Conservation (phyloP, 495 filamentous ascomycete genomes). For the Penicillium pancosmium region DNA sequence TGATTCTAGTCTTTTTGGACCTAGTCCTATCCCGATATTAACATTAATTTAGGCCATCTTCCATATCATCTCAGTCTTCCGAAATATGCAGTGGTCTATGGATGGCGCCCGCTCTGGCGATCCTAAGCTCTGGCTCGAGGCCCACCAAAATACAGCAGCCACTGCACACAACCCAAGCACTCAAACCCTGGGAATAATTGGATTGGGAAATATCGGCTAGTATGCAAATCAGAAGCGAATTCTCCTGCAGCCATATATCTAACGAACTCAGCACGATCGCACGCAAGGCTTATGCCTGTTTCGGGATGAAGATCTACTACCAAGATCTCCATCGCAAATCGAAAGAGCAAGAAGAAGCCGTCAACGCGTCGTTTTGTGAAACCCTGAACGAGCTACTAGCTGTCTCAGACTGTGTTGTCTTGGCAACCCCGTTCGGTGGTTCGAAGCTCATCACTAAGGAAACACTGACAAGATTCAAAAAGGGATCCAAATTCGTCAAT, state of each 20-base stretch:
- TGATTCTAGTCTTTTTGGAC: background rate
- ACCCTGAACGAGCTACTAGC: conserved; percentile 13
- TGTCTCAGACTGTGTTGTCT: conserved; percentile 13
- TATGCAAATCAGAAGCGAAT: background rate
- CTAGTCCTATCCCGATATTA: background rate
- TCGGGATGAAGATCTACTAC: conserved; percentile 23
- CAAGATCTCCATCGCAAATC: conserved; percentile 19
- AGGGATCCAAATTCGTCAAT: conserved; percentile 17
- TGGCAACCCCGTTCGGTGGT: conserved; percentile 21
- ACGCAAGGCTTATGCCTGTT: conserved; percentile 19
- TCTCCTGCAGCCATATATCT: background rate
- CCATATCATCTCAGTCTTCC: conserved; percentile 19
- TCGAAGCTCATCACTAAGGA: conserved; percentile 18
- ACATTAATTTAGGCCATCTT: conserved; percentile 10
- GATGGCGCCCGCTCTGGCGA: conserved; percentile 18
- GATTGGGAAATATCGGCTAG: conserved; percentile 22
- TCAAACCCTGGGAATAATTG: conserved; percentile 17
- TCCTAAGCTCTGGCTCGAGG: conserved; percentile 15
- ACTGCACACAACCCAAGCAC: conserved; percentile 17
- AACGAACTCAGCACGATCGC: conserved; percentile 13
- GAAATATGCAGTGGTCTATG: conserved; percentile 22
- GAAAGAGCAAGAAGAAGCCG: conserved; percentile 15
- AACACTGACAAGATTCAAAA: conserved; percentile 18
- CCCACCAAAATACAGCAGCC: conserved; percentile 11
- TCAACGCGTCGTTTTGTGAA: conserved; percentile 14